A percentile compares a stretch with the other conserved stretches of the same genome.
Evolutionary conservation across 345 rosid species (phyloP).

Genomic region (Euphorbia tirucalli): DNA sequence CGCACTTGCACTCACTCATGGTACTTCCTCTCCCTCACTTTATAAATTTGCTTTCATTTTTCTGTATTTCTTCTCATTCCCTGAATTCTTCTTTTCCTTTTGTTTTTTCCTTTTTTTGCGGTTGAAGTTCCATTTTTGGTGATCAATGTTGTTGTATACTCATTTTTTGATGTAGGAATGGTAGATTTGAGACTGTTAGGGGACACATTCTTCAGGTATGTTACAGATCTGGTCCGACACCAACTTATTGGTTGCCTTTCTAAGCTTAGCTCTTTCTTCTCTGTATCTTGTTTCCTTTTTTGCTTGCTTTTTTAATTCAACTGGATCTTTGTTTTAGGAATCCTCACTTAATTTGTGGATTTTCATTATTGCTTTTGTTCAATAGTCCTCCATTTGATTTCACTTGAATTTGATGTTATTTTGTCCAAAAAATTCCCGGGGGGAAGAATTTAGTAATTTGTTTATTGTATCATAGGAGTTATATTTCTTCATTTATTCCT

Average conservation of each 20-base stretch:
- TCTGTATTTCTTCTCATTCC: constrained; percentile 2
- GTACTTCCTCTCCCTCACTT: constrained; percentile 22
- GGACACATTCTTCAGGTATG: constrained; percentile 37
- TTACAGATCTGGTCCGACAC: constrained; percentile 55
- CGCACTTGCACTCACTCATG: constrained; percentile 26
- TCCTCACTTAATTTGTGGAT: background rate
- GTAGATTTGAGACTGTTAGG: constrained; percentile 39
- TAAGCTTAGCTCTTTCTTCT: background rate
- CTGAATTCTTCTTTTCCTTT: background rate
- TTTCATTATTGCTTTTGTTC: background rate
- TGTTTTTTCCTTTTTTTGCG: background rate
- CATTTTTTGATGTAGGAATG: constrained; percentile 29
- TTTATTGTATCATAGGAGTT: background rate
- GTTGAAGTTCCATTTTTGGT: background rate
- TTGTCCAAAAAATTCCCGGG: background rate
- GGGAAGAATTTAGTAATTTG: background rate
- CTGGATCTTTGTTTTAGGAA: constrained; percentile 1
- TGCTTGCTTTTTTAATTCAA: background rate
- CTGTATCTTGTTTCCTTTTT: background rate
- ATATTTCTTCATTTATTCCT: background rate
- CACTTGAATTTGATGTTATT: background rate
- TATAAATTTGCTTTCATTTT: constrained; percentile 1
- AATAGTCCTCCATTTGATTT: background rate
- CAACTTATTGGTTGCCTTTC: background rate
- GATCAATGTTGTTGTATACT: constrained; percentile 14